These are phyloP conservation scores for Amanita rubescens DNA, from an alignment of 768 basidiomycete genomes.

Conservation along the genomic window DNA sequence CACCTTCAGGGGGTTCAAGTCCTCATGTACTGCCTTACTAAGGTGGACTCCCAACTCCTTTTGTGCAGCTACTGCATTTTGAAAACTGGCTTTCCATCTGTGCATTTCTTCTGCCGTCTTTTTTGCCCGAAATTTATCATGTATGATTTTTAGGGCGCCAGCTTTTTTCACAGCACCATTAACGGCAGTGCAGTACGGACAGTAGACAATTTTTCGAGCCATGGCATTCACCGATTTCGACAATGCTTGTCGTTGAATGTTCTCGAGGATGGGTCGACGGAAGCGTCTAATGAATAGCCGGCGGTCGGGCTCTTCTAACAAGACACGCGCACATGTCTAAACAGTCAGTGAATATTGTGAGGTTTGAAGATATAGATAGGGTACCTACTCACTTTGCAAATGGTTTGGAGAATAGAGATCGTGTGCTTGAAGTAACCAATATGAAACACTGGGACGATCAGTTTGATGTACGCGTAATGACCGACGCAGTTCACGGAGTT, in stretches of 20 bases:
- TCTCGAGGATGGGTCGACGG: constrained; percentile 84
- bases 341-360: neutral
- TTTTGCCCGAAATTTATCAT: constrained; percentile 95
- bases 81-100: constrained; percentile 78
- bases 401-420: constrained; percentile 86
- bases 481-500: constrained; percentile 93
- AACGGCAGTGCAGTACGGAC: constrained; percentile 86
- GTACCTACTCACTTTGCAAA: constrained; percentile 74
- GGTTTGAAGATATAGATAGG: neutral
- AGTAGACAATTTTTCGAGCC: constrained; percentile 87
- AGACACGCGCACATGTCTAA: constrained; percentile 85
- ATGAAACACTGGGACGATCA: constrained; percentile 95
- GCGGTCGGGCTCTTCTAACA: constrained; percentile 83
- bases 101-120: constrained; percentile 88
- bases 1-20: constrained; percentile 90
- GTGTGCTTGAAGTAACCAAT: constrained; percentile 98
- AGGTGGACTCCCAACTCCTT: constrained; percentile 82
- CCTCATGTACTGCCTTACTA: constrained; percentile 84
- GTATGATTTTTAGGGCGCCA: constrained; percentile 91
- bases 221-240: constrained; percentile 79
- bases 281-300: constrained; percentile 84
- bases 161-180: constrained; percentile 97
- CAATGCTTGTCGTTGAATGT: constrained; percentile 77
- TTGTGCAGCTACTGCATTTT: constrained; percentile 74
- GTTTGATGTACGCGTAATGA: constrained; percentile 98